phyloP scores from a whole-genome alignment of 2,329 filamentous ascomycete species.

The Leptographium galeiforme region DNA sequence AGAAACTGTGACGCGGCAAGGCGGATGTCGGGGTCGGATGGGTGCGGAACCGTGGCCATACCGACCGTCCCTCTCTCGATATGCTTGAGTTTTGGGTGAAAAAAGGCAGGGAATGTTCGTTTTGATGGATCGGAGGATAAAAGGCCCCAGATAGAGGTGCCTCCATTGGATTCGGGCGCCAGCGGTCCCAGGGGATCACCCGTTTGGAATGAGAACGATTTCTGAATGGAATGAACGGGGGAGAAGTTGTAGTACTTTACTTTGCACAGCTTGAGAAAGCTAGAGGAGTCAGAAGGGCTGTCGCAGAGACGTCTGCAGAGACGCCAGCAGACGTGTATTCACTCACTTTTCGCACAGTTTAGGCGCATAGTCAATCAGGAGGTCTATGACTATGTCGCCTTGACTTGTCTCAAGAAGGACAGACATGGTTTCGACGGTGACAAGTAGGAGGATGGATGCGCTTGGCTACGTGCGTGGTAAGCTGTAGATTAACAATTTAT shows the following conservation, averaged over 20 bases:
- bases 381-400: slow-evolving; percentile 89
- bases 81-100: slow-evolving; percentile 81
- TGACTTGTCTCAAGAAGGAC: slow-evolving; percentile 86
- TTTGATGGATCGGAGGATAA: slow-evolving; percentile 53
- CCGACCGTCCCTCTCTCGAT: slow-evolving; percentile 82
- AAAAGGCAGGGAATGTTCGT: slow-evolving; percentile 70
- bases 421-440: slow-evolving; percentile 48
- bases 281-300: slow-evolving; percentile 29
- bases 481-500: too few species aligned
- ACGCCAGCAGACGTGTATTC: background rate
- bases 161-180: slow-evolving; percentile 76
- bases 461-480: too few species aligned
- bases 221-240: slow-evolving; percentile 82
- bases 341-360: slow-evolving; percentile 90
- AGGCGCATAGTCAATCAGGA: slow-evolving; percentile 78
- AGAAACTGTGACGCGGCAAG: slow-evolving; percentile 88
- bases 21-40: slow-evolving; percentile 65
- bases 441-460: too few species aligned
- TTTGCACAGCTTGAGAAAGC: slow-evolving; percentile 97
- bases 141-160: slow-evolving; percentile 83
- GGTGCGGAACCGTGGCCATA: slow-evolving; percentile 81
- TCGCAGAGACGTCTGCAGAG: background rate
- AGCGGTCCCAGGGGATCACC: slow-evolving; percentile 86
- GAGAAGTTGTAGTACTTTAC: slow-evolving; percentile 98
- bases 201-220: slow-evolving; percentile 91